Evolutionary conservation across 306 rosid genomes (phyloP), one percentile per base, ranked within the genome.

Genomic region (Dryas alaskensis): DNA sequence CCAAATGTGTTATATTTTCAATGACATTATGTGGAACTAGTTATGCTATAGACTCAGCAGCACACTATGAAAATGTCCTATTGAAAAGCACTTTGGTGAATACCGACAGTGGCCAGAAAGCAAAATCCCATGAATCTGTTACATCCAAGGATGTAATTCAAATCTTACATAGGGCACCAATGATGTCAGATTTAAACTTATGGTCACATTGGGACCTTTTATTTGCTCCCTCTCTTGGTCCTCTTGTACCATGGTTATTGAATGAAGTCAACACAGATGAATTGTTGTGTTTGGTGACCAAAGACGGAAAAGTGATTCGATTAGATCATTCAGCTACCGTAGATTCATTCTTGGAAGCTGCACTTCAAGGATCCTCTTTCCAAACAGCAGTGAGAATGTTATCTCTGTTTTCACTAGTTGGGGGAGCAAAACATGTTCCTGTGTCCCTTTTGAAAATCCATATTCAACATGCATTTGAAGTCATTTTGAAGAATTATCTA

Each of bases 141-240:
- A 70, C 89, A 60, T 55, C 84, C 47, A 87, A 76, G 85, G 88
- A 87, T 63, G 97, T 97, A 65, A 73, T 91, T 68, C 84, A 83
- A 73, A 83, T 85, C 69, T 81, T 93, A 63, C 89, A 81, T 10
- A 86, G 81, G 85, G 90, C 91, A 7, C 98, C 98, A 0, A 86
- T 91, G 94, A 72, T 93, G 90, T 83, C 87, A 22, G 96, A 91
- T 81, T 79, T 93, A 80, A 87, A 86, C 87, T 76, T 80, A 75
- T 93, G 98, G 98, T 87, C 97, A 61, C 98, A 91, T 81, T 93
- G 98, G 98, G 97, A 91, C 83, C 55, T 82, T 40, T 60, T 69
- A 72, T 93, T 91, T 84, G 91, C 97, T 46, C 98, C 97, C 51
- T 79, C 85, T 31, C 87, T 91, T 63, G 98, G 98, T n/a, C 90